Evolutionary conservation across 768 basidiomycete genomes (phyloP), one percentile per base, ranked within the genome.

Genomic region (Ramaria sp.): DNA sequence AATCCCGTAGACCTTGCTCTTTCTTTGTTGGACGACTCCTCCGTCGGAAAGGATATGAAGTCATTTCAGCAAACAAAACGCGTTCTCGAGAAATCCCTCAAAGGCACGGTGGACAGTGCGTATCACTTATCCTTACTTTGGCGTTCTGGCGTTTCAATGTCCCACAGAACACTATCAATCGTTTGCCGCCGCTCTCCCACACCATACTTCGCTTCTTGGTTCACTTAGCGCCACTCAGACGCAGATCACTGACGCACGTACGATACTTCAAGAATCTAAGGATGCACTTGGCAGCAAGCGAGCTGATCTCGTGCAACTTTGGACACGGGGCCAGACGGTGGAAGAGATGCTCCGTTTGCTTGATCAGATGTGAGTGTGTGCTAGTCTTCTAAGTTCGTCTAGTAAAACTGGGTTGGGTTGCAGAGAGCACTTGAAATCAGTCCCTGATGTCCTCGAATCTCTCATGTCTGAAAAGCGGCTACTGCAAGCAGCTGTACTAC

Each of bases 381-480:
- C 49, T 48, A n/a, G 24, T 31, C 38, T 22, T 41, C 10, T 46
- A 11, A 37, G 17, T 34, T n/a, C 51, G 34, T 10, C 13, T 37
- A 10, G 34, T 50, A 42, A 47, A 59, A 63, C 15, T 59, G 65
- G 64, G 60, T 62, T 43, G 45, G 58, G 52, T 38, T 34, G 43
- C 63, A 97, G 94, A 46, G 96, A 99, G 67, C 78, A 87, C 63
- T 73, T 99, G 41, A 93, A 92, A 69, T 77, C 84, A 45, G 84
- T 98, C 3, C 95, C 96, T 7, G 96, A 98, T 64, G 77, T 83
- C 19, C 75, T 99, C 20, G 96, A 99, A 69, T 84, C 87, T 2
- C 72, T 98, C n/a, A 91, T 97, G 65, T 91, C 93, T 4, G 96
- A 98, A 69, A 98, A 98, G 67, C 82, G 89, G 12, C 79, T 97